phyloP scores from a whole-genome alignment of 164 flowering plant genomes.

The Tinospora cordifolia region DNA sequence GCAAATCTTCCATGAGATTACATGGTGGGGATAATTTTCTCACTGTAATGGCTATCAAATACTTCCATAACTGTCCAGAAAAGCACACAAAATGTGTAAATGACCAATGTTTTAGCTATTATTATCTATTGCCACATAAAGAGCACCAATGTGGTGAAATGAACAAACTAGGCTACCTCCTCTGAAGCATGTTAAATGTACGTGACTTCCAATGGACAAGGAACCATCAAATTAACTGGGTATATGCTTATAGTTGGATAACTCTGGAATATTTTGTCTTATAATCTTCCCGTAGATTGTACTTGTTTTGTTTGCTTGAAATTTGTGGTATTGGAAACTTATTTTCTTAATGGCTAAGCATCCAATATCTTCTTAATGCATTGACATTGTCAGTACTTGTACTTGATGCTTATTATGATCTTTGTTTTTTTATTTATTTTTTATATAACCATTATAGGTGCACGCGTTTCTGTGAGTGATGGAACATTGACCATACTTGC shows the following conservation, averaged over 20 bases:
- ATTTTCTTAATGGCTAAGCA: background rate
- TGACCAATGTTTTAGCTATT: too few species aligned
- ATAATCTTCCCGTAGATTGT: background rate
- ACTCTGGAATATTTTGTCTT: background rate
- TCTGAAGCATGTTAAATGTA: too few species aligned
- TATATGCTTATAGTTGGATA: too few species aligned
- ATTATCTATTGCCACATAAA: too few species aligned
- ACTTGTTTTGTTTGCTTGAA: background rate
- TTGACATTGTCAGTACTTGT: background rate
- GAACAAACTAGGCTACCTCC: too few species aligned
- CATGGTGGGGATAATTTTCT: too few species aligned
- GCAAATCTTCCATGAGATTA: too few species aligned
- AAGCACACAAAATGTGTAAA: too few species aligned
- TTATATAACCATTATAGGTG: conserved; percentile 38
- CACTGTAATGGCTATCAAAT: too few species aligned
- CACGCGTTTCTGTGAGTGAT: conserved; percentile 67
- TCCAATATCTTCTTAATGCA: background rate
- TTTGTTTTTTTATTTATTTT: background rate
- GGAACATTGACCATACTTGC: conserved; percentile 76
- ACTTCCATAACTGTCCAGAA: too few species aligned
- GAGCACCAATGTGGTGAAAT: too few species aligned
- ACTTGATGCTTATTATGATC: background rate
- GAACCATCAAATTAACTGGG: background rate
- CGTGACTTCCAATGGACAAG: too few species aligned
- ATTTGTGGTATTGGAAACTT: background rate